These are phyloP conservation scores for Ustilago bromivora DNA, from an alignment of 1,284 basidiomycete species.

Conservation along the genomic window DNA sequence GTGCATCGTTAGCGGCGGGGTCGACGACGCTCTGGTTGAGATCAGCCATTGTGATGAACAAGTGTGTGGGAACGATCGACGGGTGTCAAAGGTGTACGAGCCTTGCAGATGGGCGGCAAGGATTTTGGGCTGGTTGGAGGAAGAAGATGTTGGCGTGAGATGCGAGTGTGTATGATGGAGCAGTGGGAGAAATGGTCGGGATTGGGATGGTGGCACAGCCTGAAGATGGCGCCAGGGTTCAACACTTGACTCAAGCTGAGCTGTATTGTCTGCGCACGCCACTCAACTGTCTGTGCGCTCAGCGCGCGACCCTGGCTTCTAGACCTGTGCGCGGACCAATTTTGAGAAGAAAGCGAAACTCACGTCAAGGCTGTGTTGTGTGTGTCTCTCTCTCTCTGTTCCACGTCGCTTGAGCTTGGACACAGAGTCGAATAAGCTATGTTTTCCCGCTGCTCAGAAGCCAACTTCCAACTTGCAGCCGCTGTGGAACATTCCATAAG, in stretches of 20 bases:
- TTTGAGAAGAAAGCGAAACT: conserved; percentile 36
- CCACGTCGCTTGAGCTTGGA: conserved; percentile 18
- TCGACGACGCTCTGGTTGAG: conserved; percentile 52
- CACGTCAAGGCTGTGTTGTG: no score
- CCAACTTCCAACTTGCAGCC: conserved; percentile 8
- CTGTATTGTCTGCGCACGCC: conserved; percentile 6
- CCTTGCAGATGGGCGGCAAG: not conserved
- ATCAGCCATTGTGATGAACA: conserved; percentile 41
- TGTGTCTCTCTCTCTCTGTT: conserved; percentile 4
- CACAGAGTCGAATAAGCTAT: conserved; percentile 11
- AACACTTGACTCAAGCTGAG: conserved; percentile 4
- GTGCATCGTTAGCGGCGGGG: conserved; percentile 47
- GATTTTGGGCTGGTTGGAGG: not conserved
- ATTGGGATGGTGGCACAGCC: conserved; percentile 10
- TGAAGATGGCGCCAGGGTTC: conserved; percentile 18
- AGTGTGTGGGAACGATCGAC: conserved; percentile 1
- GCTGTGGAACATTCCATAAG: not conserved
- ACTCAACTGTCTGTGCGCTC: not conserved
- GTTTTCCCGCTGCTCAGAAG: not conserved
- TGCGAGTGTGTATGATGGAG: not conserved
- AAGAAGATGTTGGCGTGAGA: not conserved
- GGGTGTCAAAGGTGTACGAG: not conserved
- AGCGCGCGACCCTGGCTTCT: conserved; percentile 24
- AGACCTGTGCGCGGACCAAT: conserved; percentile 20
- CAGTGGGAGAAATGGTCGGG: not conserved